A percentile compares a stretch with the other conserved stretches of the same genome.
Evolutionary conservation across 768 basidiomycete genomes (phyloP).

Genomic region (Panaeolus papilionaceus): DNA sequence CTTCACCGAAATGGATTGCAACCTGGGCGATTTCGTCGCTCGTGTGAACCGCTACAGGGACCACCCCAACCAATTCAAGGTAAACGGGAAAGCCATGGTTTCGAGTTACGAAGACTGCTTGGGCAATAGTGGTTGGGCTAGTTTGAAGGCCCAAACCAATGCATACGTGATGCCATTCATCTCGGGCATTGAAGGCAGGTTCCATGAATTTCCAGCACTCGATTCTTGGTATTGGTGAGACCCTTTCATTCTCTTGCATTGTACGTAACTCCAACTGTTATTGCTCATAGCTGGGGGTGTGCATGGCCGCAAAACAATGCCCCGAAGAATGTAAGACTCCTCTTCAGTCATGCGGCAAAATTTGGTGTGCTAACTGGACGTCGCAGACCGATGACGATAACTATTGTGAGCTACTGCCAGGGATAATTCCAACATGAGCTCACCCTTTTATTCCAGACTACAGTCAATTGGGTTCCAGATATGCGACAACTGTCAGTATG

Average conservation of each 20-base stretch:
- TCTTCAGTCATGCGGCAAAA: background rate
- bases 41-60: conserved; percentile 51
- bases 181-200: conserved; percentile 55
- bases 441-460: conserved; percentile 39
- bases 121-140: conserved; percentile 55
- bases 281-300: conserved; percentile 56
- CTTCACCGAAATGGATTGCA: conserved; percentile 57
- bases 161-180: conserved; percentile 62
- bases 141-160: conserved; percentile 51
- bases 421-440: background rate
- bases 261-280: background rate
- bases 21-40: conserved; percentile 46
- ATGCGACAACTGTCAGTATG: conserved; percentile 51
- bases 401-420: conserved; percentile 45
- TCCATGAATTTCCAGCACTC: conserved; percentile 51
- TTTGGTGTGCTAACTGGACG: conserved; percentile 3
- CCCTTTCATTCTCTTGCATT: background rate
- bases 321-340: conserved; percentile 43
- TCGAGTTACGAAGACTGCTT: conserved; percentile 72
- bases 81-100: conserved; percentile 59
- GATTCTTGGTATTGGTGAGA: conserved; percentile 58
- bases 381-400: conserved; percentile 49
- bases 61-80: conserved; percentile 61
- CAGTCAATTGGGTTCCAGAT: conserved; percentile 47
- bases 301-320: conserved; percentile 62